A percentile compares a stretch with the other conserved stretches of the same genome.
phyloP scores from a whole-genome alignment of 1,284 basidiomycete genomes.

The Fomitopsis schrenkii region DNA sequence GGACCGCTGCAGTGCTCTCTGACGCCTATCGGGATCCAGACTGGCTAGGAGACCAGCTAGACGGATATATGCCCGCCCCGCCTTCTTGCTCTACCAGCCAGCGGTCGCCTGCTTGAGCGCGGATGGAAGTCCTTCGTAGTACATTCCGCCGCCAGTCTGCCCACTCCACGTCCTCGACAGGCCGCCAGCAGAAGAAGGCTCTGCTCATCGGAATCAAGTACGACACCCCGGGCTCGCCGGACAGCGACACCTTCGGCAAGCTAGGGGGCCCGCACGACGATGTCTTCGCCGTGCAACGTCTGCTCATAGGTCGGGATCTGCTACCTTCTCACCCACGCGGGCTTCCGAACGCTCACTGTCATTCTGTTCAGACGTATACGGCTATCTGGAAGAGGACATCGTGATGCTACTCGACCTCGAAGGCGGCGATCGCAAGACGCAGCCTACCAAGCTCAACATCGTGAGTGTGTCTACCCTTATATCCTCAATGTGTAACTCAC shows the following conservation, averaged over 20 bases:
- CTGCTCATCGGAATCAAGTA: slow-evolving; percentile 16
- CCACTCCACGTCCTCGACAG: neutral
- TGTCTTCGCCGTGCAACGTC: slow-evolving; percentile 4
- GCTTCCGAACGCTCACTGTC: neutral
- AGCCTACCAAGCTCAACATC: slow-evolving; percentile 13
- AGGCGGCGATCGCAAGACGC: neutral
- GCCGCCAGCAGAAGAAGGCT: slow-evolving; percentile 5
- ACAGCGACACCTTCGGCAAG: neutral
- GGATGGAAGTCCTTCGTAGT: neutral
- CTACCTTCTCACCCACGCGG: neutral
- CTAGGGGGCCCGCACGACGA: slow-evolving; percentile 9
- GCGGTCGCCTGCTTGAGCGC: neutral
- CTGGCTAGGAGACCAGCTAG: too few species aligned
- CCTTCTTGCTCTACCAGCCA: neutral
- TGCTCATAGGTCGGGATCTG: slow-evolving; percentile 10
- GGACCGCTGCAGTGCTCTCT: too few species aligned
- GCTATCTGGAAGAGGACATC: slow-evolving; percentile 8
- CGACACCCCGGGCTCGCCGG: neutral
- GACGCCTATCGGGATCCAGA: too few species aligned
- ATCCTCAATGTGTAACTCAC: neutral
- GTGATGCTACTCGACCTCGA: slow-evolving; percentile 10
- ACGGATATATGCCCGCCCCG: neutral
- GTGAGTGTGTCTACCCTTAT: slow-evolving; percentile 4
- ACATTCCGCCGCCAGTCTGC: neutral
- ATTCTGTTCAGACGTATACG: slow-evolving; percentile 6